Conservation (phyloP, 2,329 filamentous ascomycete species). For the Neofusicoccum sp. region DNA sequence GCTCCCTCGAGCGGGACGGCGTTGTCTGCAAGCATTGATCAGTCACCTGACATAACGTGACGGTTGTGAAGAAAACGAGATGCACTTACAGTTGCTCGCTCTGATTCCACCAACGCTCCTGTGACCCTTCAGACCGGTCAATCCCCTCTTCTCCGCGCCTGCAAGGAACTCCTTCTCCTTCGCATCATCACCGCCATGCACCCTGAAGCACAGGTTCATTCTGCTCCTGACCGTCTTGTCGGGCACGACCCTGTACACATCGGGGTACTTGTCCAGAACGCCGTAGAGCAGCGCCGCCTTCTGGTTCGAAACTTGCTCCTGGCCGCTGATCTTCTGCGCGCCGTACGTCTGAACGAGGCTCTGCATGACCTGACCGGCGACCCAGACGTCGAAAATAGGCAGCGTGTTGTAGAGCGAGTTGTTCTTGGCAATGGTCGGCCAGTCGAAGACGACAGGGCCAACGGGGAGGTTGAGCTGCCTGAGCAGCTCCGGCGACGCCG, state of each 20-base stretch:
- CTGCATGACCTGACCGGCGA: slow-evolving; percentile 85
- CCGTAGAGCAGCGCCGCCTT: slow-evolving; percentile 78
- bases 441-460: slow-evolving; percentile 76
- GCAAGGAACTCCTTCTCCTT: slow-evolving; percentile 79
- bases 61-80: background rate
- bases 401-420: slow-evolving; percentile 95
- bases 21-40: slow-evolving; percentile 57
- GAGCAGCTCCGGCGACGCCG: slow-evolving; percentile 68
- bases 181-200: slow-evolving; percentile 63
- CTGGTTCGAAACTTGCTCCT: slow-evolving; percentile 68
- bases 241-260: slow-evolving; percentile 76
- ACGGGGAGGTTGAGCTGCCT: slow-evolving; percentile 73
- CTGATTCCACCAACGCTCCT: slow-evolving; percentile 83
- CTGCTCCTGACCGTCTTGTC: slow-evolving; percentile 72
- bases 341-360: slow-evolving; percentile 65
- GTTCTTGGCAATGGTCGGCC: slow-evolving; percentile 83
- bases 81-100: slow-evolving; percentile 66
- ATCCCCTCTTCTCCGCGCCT: slow-evolving; percentile 63
- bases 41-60: slow-evolving; percentile 4
- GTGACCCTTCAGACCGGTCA: slow-evolving; percentile 86
- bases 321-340: slow-evolving; percentile 68
- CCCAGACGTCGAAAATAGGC: slow-evolving; percentile 90
- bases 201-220: slow-evolving; percentile 94
- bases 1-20: slow-evolving; percentile 68
- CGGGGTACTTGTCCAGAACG: slow-evolving; percentile 69